Conservation (phyloP, 108 stramenopile genomes). For the Skeletonema costatum region DNA sequence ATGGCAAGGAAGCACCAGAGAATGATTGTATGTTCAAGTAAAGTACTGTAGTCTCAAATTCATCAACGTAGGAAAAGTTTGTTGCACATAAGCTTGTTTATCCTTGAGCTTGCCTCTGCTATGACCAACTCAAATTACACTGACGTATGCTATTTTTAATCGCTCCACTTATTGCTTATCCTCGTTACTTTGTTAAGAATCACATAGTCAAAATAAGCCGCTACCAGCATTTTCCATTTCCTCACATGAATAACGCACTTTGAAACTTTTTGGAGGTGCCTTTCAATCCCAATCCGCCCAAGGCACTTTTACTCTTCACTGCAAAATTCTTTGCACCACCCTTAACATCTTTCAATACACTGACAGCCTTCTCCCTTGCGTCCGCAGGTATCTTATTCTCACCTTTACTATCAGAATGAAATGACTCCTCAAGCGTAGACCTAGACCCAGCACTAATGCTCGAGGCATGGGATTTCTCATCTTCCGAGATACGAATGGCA, state of each 20-base stretch:
- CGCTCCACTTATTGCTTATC: not conserved
- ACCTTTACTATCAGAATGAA: constrained; percentile 8
- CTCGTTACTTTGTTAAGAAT: not conserved
- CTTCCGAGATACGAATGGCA: constrained; percentile 12
- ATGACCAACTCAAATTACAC: too few relatives aligned
- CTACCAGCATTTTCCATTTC: not conserved
- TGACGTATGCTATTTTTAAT: too few relatives aligned
- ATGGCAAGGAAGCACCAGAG: not conserved
- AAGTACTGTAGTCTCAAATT: too few relatives aligned
- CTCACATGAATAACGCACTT: constrained; percentile 48
- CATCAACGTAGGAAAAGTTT: too few relatives aligned
- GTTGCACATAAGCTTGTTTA: too few relatives aligned
- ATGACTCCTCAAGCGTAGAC: constrained; percentile 3
- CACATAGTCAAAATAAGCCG: not conserved
- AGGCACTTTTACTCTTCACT: constrained; percentile 16
- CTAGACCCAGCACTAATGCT: constrained; percentile 29
- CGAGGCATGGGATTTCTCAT: constrained; percentile 41
- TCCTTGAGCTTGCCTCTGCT: too few relatives aligned
- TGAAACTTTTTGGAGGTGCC: constrained; percentile 44
- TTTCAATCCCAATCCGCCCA: constrained; percentile 39
- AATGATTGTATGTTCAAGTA: not conserved
- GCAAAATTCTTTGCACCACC: constrained; percentile 26
- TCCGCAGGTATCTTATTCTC: not conserved
- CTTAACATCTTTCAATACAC: constrained; percentile 26
- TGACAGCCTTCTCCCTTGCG: constrained; percentile 2